Evolutionary conservation across 2,329 filamentous ascomycete genomes (phyloP).

Genomic region (Polytolypa hystricis): DNA sequence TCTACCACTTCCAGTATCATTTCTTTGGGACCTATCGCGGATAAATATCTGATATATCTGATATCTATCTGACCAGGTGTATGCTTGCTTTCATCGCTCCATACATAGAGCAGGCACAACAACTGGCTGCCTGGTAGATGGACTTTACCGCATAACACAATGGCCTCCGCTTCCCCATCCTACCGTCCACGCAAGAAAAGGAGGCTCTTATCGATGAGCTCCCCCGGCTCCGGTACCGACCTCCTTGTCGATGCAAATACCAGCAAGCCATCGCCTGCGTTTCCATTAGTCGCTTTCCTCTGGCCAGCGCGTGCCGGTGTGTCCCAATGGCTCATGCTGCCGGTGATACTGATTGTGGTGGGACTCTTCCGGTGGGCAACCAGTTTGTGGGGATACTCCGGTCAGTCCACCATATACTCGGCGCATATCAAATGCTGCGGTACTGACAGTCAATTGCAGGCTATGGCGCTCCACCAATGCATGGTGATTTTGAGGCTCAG

Average conservation of each 20-base stretch:
- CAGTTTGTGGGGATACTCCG: conserved; percentile 90
- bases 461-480: conserved; percentile 72
- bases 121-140: too few relatives aligned
- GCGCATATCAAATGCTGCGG: too few relatives aligned
- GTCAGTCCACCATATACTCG: too few relatives aligned
- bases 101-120: too few relatives aligned
- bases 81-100: too few relatives aligned
- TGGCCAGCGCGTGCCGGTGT: conserved; percentile 74
- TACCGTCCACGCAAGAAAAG: conserved; percentile 37
- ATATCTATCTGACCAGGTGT: too few relatives aligned
- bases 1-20: too few relatives aligned
- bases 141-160: conserved; percentile 1
- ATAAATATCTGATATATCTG: too few relatives aligned
- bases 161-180: conserved; percentile 18
- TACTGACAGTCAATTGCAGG: conserved; percentile 38
- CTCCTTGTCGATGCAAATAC: conserved; percentile 34
- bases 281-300: conserved; percentile 85
- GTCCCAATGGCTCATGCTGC: conserved; percentile 87
- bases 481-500: conserved; percentile 95
- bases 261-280: conserved; percentile 52
- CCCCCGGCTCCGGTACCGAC: conserved; percentile 30
- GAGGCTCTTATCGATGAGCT: conserved; percentile 21
- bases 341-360: conserved; percentile 77
- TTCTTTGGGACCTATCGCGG: too few relatives aligned
- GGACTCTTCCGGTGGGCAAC: conserved; percentile 89